Evolutionary conservation across 1,139 yeast species (phyloP).

Genomic region (Yamadazyma membranifaciens): DNA sequence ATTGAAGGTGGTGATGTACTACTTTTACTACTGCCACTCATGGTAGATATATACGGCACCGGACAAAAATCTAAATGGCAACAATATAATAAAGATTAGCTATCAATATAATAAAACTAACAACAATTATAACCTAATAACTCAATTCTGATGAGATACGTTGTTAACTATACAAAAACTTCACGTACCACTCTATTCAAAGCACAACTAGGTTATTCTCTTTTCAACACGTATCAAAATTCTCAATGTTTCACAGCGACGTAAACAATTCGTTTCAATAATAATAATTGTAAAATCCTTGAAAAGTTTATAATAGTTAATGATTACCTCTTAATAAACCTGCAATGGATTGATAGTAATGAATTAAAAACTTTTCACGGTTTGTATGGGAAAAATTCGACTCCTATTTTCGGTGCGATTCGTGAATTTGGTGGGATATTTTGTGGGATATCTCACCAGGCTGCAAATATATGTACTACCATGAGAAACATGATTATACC

Average conservation of each 20-base stretch:
- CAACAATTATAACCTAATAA: too few species aligned
- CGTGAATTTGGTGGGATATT: too few species aligned
- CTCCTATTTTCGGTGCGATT: conserved; percentile 8
- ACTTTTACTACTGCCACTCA: conserved; percentile 5
- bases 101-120: too few species aligned
- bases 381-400: conserved; percentile 6
- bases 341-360: not conserved
- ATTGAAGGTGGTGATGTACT: conserved; percentile 34
- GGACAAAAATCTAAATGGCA: too few species aligned
- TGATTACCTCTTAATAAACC: not conserved
- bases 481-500: too few species aligned
- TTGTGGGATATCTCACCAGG: too few species aligned
- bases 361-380: conserved; percentile 7
- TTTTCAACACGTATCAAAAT: not conserved
- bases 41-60: not conserved
- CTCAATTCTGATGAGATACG: too few species aligned
- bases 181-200: too few species aligned
- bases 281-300: not conserved
- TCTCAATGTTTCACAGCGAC: not conserved
- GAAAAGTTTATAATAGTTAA: not conserved
- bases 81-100: too few species aligned
- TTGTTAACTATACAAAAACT: conserved; percentile 1
- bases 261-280: not conserved
- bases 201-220: too few species aligned
- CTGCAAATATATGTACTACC: too few species aligned